phyloP scores from a whole-genome alignment of 768 basidiomycete species.

The Tricholoma bakamatsutake region DNA sequence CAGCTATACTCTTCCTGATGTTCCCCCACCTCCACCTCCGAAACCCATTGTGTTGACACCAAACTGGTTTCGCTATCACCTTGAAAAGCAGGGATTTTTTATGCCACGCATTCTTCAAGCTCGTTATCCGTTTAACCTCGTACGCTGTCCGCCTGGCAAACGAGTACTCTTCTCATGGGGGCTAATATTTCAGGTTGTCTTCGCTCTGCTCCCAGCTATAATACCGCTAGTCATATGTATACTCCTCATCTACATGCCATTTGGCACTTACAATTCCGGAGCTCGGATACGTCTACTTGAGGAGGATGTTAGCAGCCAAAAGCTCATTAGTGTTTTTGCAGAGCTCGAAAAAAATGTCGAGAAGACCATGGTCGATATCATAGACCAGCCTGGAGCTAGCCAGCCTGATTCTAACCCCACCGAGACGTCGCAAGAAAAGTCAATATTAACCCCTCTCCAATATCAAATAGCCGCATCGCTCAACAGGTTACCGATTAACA shows the following conservation, averaged over 20 bases:
- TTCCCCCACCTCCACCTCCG: constrained; percentile 33
- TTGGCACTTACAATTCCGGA: constrained; percentile 54
- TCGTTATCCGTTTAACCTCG: constrained; percentile 66
- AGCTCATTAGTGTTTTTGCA: constrained; percentile 51
- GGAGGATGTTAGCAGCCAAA: constrained; percentile 41
- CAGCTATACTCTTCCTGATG: constrained; percentile 39
- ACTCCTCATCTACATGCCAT: constrained; percentile 48
- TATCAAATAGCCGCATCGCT: constrained; percentile 49
- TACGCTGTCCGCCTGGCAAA: constrained; percentile 27
- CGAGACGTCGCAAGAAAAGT: constrained; percentile 24
- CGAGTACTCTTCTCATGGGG: background rate
- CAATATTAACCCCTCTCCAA: constrained; percentile 52
- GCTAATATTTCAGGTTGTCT: constrained; percentile 37
- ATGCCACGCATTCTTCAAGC: constrained; percentile 57
- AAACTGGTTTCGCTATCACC: constrained; percentile 38
- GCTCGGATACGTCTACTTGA: constrained; percentile 66
- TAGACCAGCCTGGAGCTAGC: constrained; percentile 37
- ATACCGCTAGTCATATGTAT: constrained; percentile 54
- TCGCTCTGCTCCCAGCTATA: constrained; percentile 55
- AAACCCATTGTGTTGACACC: constrained; percentile 35
- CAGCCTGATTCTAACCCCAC: constrained; percentile 4
- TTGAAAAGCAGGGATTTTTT: constrained; percentile 32
- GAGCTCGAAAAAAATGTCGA: constrained; percentile 59
- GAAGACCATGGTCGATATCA: constrained; percentile 52
- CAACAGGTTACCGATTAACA: constrained; percentile 67